Conservation (phyloP, 2,329 filamentous ascomycete genomes). For the Colletotrichum siamense region DNA sequence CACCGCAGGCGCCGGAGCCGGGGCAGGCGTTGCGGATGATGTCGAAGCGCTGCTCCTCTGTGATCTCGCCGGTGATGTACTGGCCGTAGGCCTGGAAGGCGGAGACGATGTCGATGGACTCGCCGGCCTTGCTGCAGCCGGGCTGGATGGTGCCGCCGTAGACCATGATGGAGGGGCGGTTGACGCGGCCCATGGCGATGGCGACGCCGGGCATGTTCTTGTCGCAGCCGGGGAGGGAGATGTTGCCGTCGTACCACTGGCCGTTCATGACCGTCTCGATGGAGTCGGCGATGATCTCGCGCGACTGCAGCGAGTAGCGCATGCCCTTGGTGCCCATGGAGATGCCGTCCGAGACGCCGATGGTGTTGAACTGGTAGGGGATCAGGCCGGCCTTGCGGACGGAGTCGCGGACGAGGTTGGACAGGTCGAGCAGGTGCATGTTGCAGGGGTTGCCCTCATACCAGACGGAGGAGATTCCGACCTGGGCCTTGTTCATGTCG, state of each 20-base stretch:
- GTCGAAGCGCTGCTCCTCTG: conserved; percentile 89
- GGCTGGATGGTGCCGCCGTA: conserved; percentile 95
- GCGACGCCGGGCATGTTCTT: conserved; percentile 98
- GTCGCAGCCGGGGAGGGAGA: conserved; percentile 96
- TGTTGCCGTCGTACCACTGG: conserved; percentile 98
- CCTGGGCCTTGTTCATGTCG: conserved; percentile 95
- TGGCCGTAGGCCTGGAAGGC: conserved; percentile 98
- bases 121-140: conserved; percentile 79
- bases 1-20: conserved; percentile 72
- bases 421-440: conserved; percentile 96
- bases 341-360: conserved; percentile 96
- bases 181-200: conserved; percentile 94
- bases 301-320: conserved; percentile 92
- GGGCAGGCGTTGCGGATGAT: conserved; percentile 91
- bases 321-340: conserved; percentile 98
- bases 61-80: conserved; percentile 90
- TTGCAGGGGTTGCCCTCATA: conserved; percentile 98
- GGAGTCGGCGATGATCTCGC: conserved; percentile 96
- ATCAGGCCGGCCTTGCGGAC: conserved; percentile 76
- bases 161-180: conserved; percentile 95
- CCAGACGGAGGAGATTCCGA: conserved; percentile 98
- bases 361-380: conserved; percentile 98
- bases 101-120: conserved; percentile 90
- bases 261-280: conserved; percentile 99
- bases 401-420: conserved; percentile 71